Percentiles rank a stretch among this genome's conserved stretches.
Conservation (phyloP, 768 basidiomycete genomes). For the Agaricus sinodeliciosus region DNA sequence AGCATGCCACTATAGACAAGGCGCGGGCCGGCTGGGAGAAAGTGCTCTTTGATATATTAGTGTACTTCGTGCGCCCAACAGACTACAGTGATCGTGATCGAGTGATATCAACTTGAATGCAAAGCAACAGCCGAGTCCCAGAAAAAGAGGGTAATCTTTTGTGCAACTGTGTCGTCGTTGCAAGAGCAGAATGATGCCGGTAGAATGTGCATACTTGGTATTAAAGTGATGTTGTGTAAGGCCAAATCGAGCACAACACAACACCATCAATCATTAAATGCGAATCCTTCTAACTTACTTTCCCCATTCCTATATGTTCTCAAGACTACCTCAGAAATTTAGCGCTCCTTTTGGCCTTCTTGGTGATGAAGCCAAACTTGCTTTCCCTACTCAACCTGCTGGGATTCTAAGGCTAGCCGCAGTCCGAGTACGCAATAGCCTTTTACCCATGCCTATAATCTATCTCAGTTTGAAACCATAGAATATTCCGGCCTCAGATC, state of each 20-base stretch:
- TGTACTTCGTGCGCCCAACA: too few species aligned
- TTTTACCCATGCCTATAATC: background rate
- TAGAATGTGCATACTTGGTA: too few species aligned
- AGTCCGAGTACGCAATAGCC: constrained; percentile 51
- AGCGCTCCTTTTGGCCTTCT: constrained; percentile 72
- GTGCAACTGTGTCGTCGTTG: too few species aligned
- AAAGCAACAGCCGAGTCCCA: too few species aligned
- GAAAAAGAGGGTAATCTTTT: too few species aligned
- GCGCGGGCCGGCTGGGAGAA: too few species aligned
- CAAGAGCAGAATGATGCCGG: too few species aligned
- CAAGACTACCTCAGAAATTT: constrained; percentile 66
- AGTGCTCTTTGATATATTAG: too few species aligned
- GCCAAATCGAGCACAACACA: constrained; percentile 1
- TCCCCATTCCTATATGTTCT: constrained; percentile 41
- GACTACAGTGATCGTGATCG: too few species aligned
- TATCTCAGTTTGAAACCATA: constrained; percentile 21
- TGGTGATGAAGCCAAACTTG: constrained; percentile 84
- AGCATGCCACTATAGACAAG: too few species aligned
- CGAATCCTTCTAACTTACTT: background rate
- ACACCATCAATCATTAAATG: background rate
- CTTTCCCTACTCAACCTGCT: constrained; percentile 75
- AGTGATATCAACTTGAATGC: too few species aligned
- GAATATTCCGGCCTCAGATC: constrained; percentile 71
- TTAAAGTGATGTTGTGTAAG: background rate
- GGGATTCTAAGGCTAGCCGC: constrained; percentile 75